A percentile compares a stretch with the other conserved stretches of the same genome.
These are phyloP conservation scores for Exutisphaerella laricina DNA, from an alignment of 2,329 filamentous ascomycete genomes.

Conservation along the genomic window DNA sequence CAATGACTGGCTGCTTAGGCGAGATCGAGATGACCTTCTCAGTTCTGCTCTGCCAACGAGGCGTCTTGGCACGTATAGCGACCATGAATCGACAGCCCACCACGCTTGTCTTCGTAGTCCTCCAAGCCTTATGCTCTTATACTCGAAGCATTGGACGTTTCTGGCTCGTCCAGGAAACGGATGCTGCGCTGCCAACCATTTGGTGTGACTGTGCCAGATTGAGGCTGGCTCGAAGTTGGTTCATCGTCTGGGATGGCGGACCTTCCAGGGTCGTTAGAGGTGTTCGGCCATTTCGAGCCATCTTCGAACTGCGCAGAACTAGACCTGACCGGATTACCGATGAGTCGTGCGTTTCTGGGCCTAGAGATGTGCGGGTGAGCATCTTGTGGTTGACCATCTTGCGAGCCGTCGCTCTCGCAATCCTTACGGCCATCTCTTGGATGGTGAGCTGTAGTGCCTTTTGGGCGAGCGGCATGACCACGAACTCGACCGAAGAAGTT, in stretches of 20 bases:
- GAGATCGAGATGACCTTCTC: too few species aligned
- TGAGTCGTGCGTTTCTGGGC: conserved; percentile 16
- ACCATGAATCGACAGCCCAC: too few species aligned
- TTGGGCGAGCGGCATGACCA: conserved; percentile 5
- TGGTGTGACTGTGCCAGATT: conserved; percentile 10
- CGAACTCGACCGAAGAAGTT: conserved; percentile 5
- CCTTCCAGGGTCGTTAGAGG: too few species aligned
- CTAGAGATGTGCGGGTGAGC: conserved; percentile 17
- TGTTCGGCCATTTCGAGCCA: neutral
- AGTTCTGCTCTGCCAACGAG: too few species aligned
- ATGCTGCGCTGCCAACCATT: conserved; percentile 28
- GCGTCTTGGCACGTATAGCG: too few species aligned
- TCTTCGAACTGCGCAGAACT: neutral
- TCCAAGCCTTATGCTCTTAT: neutral
- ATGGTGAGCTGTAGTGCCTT: conserved; percentile 4
- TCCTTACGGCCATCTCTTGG: neutral
- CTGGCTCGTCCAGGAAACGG: conserved; percentile 27
- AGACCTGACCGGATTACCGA: conserved; percentile 17
- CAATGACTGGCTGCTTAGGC: too few species aligned
- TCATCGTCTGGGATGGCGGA: neutral
- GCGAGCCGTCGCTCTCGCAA: conserved; percentile 5
- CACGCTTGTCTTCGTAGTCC: too few species aligned
- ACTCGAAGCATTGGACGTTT: conserved; percentile 1
- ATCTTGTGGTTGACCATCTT: neutral
- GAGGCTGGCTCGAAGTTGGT: neutral